phyloP scores from a whole-genome alignment of 768 basidiomycete species.

The Russula abietina region DNA sequence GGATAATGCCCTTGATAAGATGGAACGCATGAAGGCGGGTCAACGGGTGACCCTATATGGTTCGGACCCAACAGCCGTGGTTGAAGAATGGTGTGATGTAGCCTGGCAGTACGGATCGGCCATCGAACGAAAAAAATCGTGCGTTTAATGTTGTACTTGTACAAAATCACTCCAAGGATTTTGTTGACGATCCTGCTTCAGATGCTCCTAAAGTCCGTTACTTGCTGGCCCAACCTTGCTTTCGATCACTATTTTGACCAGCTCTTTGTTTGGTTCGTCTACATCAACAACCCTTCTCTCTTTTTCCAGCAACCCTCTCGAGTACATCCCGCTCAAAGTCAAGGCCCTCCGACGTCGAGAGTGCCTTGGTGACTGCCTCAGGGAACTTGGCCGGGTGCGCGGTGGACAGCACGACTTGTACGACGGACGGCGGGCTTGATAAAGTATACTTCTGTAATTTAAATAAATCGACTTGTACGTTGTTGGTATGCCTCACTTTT shows the following conservation, averaged over 20 bases:
- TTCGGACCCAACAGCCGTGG: background rate
- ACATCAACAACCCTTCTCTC: constrained; percentile 76
- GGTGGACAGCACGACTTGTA: constrained; percentile 84
- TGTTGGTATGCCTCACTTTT: too few species aligned
- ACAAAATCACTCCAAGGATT: background rate
- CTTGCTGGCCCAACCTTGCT: constrained; percentile 23
- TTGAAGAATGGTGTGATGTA: constrained; percentile 10
- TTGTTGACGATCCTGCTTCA: constrained; percentile 1
- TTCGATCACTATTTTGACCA: constrained; percentile 74
- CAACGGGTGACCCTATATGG: background rate
- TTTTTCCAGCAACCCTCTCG: constrained; percentile 68
- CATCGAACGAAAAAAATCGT: background rate
- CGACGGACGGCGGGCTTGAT: too few species aligned
- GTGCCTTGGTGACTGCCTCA: too few species aligned
- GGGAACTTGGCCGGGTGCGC: too few species aligned
- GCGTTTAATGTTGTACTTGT: background rate
- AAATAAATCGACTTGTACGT: too few species aligned
- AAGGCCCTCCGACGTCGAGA: too few species aligned
- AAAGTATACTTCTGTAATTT: too few species aligned
- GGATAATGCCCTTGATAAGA: constrained; percentile 8
- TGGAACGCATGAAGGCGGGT: constrained; percentile 16
- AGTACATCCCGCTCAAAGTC: too few species aligned
- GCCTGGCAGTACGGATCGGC: constrained; percentile 13
- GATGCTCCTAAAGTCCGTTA: constrained; percentile 2
- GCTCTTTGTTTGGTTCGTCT: constrained; percentile 56